Evolutionary conservation across 108 stramenopile genomes (phyloP), one percentile per base, ranked within the genome.

Genomic region (Thalassiosira profunda): DNA sequence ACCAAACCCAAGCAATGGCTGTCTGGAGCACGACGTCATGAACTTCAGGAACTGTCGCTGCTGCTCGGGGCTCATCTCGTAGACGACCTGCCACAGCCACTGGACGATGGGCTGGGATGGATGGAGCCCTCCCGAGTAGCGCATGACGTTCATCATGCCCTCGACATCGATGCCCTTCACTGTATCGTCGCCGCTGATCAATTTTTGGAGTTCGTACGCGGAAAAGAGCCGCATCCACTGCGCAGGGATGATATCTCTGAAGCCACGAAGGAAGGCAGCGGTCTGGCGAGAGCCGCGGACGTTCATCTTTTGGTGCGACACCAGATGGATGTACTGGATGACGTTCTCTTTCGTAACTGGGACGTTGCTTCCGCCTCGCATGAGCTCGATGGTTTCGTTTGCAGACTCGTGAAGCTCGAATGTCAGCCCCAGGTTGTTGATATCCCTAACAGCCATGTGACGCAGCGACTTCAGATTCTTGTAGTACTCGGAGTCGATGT

Each of bases 111-210:
- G 96, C 76, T 99, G 98, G 7, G 84, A 83, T 17, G 86, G 87
- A 84, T 99, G 98, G 63, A 98, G 98, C 10, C 99, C 99, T 15
- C 94, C 94, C 11, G 90, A 83, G 48, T 98, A 99, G 5, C 71
- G 68, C 79, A 86, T 96, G 23, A 86, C 74, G 44, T 41, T 58
- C 63, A 83, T 85, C 79, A 98, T 74, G 17, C 95, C 92, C 2
- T 64, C 46, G 1, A 99, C 93, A 68, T 97, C 95, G 56, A 98
- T 88, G 24, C 92, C 92, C 36, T 87, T 81, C n/a, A 90, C 65
- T 11, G 87, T 78, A 67, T 96, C 93, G 72, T 97, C 97, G 5
- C 99, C 99, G 24, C 94, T 87, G 26, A 99, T 93, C 12, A 99
- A 71, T 54, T 92, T 93, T 76, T 99, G 99, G 63, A 99, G 79